Conservation (phyloP, 257 asterid species). For the Prunella vulgaris region DNA sequence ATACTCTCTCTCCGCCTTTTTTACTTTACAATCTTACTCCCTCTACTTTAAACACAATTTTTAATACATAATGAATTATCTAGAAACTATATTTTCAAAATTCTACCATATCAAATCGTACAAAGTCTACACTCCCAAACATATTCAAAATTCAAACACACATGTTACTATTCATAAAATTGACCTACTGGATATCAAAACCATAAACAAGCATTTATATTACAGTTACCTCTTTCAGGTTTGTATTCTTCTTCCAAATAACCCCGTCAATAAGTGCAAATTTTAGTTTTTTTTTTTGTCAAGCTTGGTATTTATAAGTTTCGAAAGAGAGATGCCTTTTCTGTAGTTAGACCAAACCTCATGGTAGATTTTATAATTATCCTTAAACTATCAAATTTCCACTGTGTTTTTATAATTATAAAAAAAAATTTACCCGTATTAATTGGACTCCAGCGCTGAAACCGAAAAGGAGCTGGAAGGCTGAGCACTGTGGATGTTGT, state of each 20-base stretch:
- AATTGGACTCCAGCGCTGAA: slow-evolving; percentile 91
- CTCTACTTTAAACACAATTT: too few relatives aligned
- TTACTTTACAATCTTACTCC: too few relatives aligned
- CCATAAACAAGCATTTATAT: not conserved
- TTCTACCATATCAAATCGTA: too few relatives aligned
- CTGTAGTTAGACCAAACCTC: not conserved
- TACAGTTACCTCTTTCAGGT: not conserved
- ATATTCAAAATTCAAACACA: too few relatives aligned
- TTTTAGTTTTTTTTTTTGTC: not conserved
- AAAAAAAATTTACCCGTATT: slow-evolving; percentile 48
- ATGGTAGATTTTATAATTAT: not conserved
- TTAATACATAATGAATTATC: too few relatives aligned
- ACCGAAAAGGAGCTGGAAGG: slow-evolving; percentile 65
- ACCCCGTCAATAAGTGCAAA: not conserved
- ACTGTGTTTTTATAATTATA: not conserved
- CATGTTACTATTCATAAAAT: too few relatives aligned
- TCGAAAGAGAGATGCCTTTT: not conserved
- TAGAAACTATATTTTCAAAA: too few relatives aligned
- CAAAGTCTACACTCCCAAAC: too few relatives aligned
- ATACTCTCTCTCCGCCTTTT: too few relatives aligned
- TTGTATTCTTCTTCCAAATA: not conserved
- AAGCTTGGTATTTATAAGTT: not conserved
- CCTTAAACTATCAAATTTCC: not conserved
- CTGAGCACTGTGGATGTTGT: slow-evolving; percentile 54
- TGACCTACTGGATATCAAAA: not conserved